These are phyloP conservation scores for Echeveria elegans DNA, from an alignment of 164 flowering plant genomes.

Conservation along the genomic window DNA sequence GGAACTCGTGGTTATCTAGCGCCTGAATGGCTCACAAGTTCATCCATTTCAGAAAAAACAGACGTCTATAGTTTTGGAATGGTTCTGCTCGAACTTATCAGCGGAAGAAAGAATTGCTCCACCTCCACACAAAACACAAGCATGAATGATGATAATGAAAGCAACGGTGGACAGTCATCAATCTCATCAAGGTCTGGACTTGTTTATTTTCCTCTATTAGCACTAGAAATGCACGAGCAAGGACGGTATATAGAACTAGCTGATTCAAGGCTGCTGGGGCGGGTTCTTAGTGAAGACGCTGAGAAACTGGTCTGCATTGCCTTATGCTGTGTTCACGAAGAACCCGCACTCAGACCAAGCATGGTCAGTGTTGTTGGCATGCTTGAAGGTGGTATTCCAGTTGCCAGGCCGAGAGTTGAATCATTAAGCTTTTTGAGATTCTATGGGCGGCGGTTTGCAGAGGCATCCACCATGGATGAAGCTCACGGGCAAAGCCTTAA, in stretches of 20 bases:
- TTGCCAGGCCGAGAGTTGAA: conserved; percentile 38
- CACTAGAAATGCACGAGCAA: conserved; percentile 82
- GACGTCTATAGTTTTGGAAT: conserved; percentile 95
- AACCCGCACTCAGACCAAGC: conserved; percentile 62
- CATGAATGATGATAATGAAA: conserved; percentile 17
- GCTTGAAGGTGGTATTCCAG: conserved; percentile 60
- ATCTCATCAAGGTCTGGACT: conserved; percentile 25
- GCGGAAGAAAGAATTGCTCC: conserved; percentile 73
- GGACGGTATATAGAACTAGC: conserved; percentile 67
- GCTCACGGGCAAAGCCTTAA: conserved; percentile 9
- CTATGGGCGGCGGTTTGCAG: conserved; percentile 60
- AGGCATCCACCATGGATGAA: conserved; percentile 36
- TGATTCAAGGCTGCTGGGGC: conserved; percentile 61
- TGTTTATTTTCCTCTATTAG: conserved; percentile 64
- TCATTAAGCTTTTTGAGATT: conserved; percentile 64
- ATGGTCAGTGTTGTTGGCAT: conserved; percentile 75
- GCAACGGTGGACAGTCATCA: conserved; percentile 23
- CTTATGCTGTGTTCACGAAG: conserved; percentile 84
- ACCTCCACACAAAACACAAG: conserved; percentile 26
- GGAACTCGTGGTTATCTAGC: conserved; percentile 94
- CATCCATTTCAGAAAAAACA: conserved; percentile 75
- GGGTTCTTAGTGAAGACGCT: conserved; percentile 51
- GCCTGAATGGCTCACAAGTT: conserved; percentile 94
- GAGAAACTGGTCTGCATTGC: conserved; percentile 71
- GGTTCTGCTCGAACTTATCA: conserved; percentile 75